phyloP scores from a whole-genome alignment of 768 basidiomycete genomes.

The Kwoniella shandongensis region DNA sequence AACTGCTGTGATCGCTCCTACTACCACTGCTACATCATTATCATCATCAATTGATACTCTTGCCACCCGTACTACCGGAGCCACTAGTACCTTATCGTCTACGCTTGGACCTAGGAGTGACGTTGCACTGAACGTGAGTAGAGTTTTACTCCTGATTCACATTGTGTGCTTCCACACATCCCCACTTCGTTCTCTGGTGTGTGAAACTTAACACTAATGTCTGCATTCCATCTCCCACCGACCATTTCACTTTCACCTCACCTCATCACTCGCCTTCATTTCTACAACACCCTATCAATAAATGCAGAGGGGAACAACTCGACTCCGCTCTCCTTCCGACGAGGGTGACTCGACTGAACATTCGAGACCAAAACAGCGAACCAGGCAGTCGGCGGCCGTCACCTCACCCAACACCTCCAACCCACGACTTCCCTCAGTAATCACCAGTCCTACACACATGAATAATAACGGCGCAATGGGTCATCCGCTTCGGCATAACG shows the following conservation, averaged over 20 bases:
- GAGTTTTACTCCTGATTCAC: not conserved
- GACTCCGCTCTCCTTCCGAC: conserved; percentile 27
- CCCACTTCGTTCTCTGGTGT: not conserved
- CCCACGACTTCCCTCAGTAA: not conserved
- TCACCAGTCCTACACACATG: too few relatives aligned
- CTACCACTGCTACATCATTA: too few relatives aligned
- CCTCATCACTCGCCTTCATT: not conserved
- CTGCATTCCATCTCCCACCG: not conserved
- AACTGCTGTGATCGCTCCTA: too few relatives aligned
- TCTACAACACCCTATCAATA: not conserved
- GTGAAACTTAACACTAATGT: too few relatives aligned
- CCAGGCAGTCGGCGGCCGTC: conserved; percentile 6
- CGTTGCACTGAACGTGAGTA: conserved; percentile 10
- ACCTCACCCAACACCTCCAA: not conserved
- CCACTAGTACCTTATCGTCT: not conserved
- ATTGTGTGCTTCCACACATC: not conserved
- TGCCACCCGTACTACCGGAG: too few relatives aligned
- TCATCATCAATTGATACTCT: too few relatives aligned
- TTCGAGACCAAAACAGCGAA: conserved; percentile 14
- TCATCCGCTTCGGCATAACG: conserved; percentile 20
- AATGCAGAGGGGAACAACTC: conserved; percentile 38
- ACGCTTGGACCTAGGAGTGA: not conserved
- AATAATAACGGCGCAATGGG: conserved; percentile 17
- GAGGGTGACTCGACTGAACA: conserved; percentile 19
- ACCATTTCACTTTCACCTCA: not conserved